Evolutionary conservation across 192 early-diverging fungal genomes (phyloP).

Genomic region (Coemansia sp.): DNA sequence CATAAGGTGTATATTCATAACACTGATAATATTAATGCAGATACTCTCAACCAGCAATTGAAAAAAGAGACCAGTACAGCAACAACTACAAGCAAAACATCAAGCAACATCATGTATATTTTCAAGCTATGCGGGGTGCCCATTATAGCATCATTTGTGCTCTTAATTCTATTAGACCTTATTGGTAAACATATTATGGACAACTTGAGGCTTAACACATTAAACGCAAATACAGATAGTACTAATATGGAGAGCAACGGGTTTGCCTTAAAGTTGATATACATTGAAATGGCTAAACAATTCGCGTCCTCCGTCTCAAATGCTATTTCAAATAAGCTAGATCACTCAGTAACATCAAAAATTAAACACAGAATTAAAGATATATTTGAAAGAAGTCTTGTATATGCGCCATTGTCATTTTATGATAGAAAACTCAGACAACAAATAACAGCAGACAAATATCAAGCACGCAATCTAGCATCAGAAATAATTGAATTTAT

Average conservation of each 20-base stretch:
- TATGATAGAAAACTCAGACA: constrained; percentile 37
- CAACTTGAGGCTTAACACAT: constrained; percentile 15
- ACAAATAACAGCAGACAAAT: constrained; percentile 15
- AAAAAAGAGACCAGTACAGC: not conserved
- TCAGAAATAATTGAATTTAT: constrained; percentile 6
- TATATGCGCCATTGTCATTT: constrained; percentile 36
- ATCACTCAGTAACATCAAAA: not conserved
- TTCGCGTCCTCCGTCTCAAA: not conserved
- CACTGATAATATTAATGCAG: not conserved
- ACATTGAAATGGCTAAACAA: constrained; percentile 16
- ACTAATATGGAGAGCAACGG: not conserved
- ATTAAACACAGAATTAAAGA: constrained; percentile 11
- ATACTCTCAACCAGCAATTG: not conserved
- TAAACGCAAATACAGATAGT: constrained; percentile 4
- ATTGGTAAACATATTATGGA: constrained; percentile 17
- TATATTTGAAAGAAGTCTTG: constrained; percentile 19
- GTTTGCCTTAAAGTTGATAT: constrained; percentile 12
- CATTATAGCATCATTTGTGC: constrained; percentile 6
- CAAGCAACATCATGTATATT: constrained; percentile 24
- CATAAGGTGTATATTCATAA: not conserved
- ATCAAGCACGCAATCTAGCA: not conserved
- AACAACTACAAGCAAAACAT: constrained; percentile 13
- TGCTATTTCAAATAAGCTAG: too few relatives aligned
- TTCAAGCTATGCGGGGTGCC: constrained; percentile 23
- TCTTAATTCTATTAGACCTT: constrained; percentile 17